Base-by-base conservation (phyloP, 2,329 filamentous ascomycete genomes). In the Colletotrichum nymphaeae region DNA sequence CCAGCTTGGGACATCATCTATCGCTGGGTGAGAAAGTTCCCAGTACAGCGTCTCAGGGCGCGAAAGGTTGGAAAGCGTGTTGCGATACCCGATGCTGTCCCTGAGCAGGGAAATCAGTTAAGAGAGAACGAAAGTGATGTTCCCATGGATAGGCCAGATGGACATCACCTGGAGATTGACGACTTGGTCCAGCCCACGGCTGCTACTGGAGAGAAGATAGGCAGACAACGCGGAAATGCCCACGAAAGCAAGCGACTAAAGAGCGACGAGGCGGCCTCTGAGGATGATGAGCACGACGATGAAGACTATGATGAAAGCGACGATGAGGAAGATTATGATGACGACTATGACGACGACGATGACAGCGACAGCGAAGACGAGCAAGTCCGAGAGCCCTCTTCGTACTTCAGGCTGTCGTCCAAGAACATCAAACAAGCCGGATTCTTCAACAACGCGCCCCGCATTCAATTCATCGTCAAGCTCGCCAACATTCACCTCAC, bases 391-490 rank as follows among this genome's bases (percentile, higher is more conserved):
- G 32, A 55, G 11, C 71, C 46, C 12, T 83, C 82, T 82, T 81
- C 78, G 59, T 1, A 28, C 0, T 37, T 46, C n/a, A 82, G 3
- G 6, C 65, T 59, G 4, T 24, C 70, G 11, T 7, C 76, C 24
- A 59, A 72, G 11, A 75, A 80, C 14, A 75, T 82, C 58, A 78
- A 80, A 26, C 75, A 67, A 42, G 67, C 74, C 2, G 77, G 76
- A 2, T 85, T 83, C 75, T 80, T 81, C 60, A 46, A 78, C 5
- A 76, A 76, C 35, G 71, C 74, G 1, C 69, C 78, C 7, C 80
- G 80, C 3, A 80, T 93, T 0, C 92, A 93, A 73, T 83, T 93
- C 53, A 90, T 93, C 67, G 86, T 92, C 66, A 93, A 93, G 78
- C 81, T 93, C 12, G 86, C 89, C 16, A 90, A 88, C 59, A 89